Evolutionary conservation across 2,329 filamentous ascomycete genomes (phyloP).

Genomic region (Beauveria sp.): DNA sequence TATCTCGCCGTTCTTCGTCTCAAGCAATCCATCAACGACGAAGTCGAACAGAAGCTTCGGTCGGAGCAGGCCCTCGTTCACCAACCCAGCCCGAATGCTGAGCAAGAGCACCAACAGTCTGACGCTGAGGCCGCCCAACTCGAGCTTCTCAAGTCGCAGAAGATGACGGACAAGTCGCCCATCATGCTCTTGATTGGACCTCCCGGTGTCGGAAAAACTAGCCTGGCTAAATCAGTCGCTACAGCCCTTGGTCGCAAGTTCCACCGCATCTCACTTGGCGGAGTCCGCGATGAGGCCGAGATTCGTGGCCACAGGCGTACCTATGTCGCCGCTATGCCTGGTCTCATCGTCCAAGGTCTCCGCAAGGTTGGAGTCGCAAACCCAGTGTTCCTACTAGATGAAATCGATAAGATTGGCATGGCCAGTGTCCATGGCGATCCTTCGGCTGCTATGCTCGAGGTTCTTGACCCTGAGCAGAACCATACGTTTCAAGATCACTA

Average conservation of each 20-base stretch:
- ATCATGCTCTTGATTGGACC: constrained; percentile 90
- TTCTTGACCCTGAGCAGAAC: constrained; percentile 95
- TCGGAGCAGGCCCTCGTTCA: constrained; percentile 41
- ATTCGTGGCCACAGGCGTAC: constrained; percentile 91
- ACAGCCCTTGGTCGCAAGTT: constrained; percentile 91
- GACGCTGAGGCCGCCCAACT: constrained; percentile 50
- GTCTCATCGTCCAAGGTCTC: constrained; percentile 83
- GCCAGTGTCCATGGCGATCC: constrained; percentile 93
- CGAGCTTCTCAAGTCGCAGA: constrained; percentile 69
- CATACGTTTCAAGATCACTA: constrained; percentile 94
- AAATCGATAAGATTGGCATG: constrained; percentile 93
- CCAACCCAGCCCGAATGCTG: constrained; percentile 30
- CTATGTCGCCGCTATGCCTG: constrained; percentile 98
- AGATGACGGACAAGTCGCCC: constrained; percentile 88
- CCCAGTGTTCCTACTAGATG: constrained; percentile 89
- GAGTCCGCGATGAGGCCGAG: constrained; percentile 92
- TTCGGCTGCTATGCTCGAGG: constrained; percentile 94
- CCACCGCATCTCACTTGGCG: constrained; percentile 91
- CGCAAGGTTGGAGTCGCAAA: constrained; percentile 95
- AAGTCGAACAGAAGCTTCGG: constrained; percentile 73
- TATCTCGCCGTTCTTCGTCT: constrained; percentile 94
- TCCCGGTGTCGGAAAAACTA: constrained; percentile 93
- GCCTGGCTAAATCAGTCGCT: constrained; percentile 85
- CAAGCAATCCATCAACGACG: constrained; percentile 83
- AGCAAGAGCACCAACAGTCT: constrained; percentile 22